Evolutionary conservation across 192 early-diverging fungal species (phyloP), one percentile per base, ranked within the genome.

Genomic region (Linnemannia zychae): DNA sequence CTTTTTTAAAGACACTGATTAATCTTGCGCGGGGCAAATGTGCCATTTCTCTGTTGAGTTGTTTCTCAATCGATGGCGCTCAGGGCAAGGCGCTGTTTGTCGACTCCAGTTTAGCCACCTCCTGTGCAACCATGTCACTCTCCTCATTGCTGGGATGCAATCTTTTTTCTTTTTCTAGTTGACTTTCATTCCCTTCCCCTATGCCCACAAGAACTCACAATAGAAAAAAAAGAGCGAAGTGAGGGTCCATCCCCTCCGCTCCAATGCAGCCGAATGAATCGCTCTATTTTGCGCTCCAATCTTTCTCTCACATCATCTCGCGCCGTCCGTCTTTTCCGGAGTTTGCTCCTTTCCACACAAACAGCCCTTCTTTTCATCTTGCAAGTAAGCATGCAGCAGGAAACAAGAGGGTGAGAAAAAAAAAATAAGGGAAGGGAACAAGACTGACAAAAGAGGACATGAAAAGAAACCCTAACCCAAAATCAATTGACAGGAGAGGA

Each of bases 401-500:
- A 63, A 3, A 63, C 28, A 15, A 31, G 28, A 71, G 69, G 36
- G 57, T 31, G 57, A 63, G 57, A 63, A 33, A 31, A 63, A 31
- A 63, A 16, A 13, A 31, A 63, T 15, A 63, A 16, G 4, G 22
- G 13, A 3, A 3, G 3, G 28, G 22, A 9, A 57, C 22, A 63
- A 31, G 2, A 24, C 0, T 24, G 11, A 63, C 7, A 63, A 63
- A 60, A 31, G 1, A 60, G 0, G 0, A 63, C 0, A 20, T 0
- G 4, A 63, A 63, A n/a, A n/a, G 24, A 63, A 33, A 63, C 22
- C 57, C 57, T 28, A 63, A 73, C 17, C 47, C 50, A 28, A 44
- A 44, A 44, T 44, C 68, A 76, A 36, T 12, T 52, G 18, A 34
- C 28, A 50, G 63, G 6, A 36, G 46, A 66, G 71, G 66, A 72